Evolutionary conservation across 2,329 filamentous ascomycete genomes (phyloP).

Genomic region (Colletotrichum destructivum): DNA sequence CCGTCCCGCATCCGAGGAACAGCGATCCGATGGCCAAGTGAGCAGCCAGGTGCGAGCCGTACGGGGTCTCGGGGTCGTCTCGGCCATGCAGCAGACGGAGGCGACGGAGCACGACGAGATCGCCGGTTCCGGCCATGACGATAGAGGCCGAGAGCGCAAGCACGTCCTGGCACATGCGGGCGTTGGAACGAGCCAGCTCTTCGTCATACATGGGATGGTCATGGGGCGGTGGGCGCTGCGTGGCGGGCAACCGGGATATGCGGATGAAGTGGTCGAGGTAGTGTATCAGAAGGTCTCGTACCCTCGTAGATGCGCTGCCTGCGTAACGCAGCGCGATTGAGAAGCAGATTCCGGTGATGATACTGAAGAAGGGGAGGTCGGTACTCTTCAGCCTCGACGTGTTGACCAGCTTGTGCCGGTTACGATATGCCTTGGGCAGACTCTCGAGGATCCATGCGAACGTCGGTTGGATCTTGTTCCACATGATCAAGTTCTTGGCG

Average conservation of each 20-base stretch:
- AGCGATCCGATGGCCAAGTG: conserved; percentile 93
- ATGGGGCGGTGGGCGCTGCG: conserved; percentile 45
- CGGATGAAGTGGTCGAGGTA: conserved; percentile 91
- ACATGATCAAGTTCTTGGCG: conserved; percentile 92
- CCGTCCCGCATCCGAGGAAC: conserved; percentile 92
- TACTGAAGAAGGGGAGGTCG: conserved; percentile 94
- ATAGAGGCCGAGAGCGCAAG: conserved; percentile 86
- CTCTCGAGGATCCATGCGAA: conserved; percentile 82
- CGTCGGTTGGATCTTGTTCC: conserved; percentile 84
- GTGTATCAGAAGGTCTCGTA: conserved; percentile 85
- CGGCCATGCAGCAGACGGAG: conserved; percentile 91
- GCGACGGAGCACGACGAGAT: conserved; percentile 86
- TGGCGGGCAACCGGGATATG: conserved; percentile 73
- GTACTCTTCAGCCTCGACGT: conserved; percentile 79
- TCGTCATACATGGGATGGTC: conserved; percentile 78
- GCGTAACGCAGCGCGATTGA: conserved; percentile 81
- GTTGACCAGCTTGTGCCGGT: conserved; percentile 71
- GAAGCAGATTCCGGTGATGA: conserved; percentile 90
- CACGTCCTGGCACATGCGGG: conserved; percentile 92
- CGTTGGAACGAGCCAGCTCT: conserved; percentile 84
- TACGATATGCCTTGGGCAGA: conserved; percentile 79
- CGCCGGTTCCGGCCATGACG: conserved; percentile 97
- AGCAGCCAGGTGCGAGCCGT: conserved; percentile 92
- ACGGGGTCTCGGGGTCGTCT: conserved; percentile 86
- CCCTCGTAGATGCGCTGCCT: conserved; percentile 78